phyloP scores from a whole-genome alignment of 257 asterid genomes.

The Penstemon newberryi region DNA sequence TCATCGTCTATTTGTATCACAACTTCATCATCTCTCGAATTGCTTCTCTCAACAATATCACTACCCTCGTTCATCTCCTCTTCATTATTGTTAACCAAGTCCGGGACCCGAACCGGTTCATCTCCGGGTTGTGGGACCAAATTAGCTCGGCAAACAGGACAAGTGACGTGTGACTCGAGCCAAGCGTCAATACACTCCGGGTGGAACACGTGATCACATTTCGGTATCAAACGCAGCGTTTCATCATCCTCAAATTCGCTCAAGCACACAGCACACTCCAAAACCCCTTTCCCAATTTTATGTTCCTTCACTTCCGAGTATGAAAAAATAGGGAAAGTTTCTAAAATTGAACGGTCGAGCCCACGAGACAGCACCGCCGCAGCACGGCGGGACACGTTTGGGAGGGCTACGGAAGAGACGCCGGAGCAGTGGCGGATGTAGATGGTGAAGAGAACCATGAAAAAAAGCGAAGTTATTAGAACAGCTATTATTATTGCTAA shows the following conservation, averaged over 20 bases:
- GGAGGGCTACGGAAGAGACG: conserved; percentile 27
- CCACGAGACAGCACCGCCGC: conserved; percentile 57
- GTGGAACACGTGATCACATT: conserved; percentile 92
- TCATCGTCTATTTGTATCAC: conserved; percentile 43
- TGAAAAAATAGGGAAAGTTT: conserved; percentile 68
- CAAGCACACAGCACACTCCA: conserved; percentile 94
- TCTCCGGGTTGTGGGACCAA: conserved; percentile 41
- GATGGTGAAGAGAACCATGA: conserved; percentile 56
- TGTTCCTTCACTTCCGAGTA: conserved; percentile 88
- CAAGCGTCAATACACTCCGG: conserved; percentile 89
- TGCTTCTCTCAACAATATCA: background rate
- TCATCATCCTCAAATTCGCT: conserved; percentile 81
- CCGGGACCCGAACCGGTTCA: conserved; percentile 10
- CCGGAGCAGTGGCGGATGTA: conserved; percentile 64
- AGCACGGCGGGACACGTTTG: conserved; percentile 33
- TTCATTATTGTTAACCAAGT: background rate
- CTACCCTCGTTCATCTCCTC: background rate
- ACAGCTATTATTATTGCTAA: conserved; percentile 50
- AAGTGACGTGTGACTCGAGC: conserved; percentile 81
- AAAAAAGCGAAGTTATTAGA: conserved; percentile 45
- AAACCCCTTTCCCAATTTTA: conserved; percentile 62
- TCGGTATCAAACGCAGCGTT: conserved; percentile 80
- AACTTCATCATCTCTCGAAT: conserved; percentile 34
- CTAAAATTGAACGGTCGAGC: conserved; percentile 53
- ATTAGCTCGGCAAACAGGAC: conserved; percentile 91